These are phyloP conservation scores for Aspergillus neoniger DNA, from an alignment of 2,329 filamentous ascomycete species.

Conservation along the genomic window DNA sequence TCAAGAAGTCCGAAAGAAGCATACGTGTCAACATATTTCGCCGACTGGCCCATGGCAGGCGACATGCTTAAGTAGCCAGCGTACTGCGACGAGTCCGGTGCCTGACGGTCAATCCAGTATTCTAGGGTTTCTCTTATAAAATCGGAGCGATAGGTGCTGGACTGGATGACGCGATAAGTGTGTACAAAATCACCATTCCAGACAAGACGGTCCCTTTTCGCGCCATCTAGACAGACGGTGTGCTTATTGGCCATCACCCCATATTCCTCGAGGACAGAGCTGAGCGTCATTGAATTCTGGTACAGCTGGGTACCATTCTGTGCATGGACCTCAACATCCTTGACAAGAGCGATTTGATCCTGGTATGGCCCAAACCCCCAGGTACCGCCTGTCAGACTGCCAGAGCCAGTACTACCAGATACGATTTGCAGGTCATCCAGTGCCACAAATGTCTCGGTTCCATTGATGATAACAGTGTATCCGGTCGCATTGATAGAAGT, in stretches of 20 bases:
- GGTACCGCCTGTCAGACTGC: slow-evolving; percentile 5
- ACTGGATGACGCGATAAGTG: slow-evolving; percentile 19
- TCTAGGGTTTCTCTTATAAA: slow-evolving; percentile 15
- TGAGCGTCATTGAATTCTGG: slow-evolving; percentile 11
- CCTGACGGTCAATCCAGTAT: slow-evolving; percentile 18
- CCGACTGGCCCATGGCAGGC: slow-evolving; percentile 16
- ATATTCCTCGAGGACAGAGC: slow-evolving; percentile 16
- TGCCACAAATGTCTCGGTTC: neutral
- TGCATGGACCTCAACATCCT: slow-evolving; percentile 15
- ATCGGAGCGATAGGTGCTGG: slow-evolving; percentile 18
- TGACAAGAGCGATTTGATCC: slow-evolving; percentile 20
- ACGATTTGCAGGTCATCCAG: neutral
- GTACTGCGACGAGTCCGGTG: slow-evolving; percentile 7
- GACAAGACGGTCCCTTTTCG: slow-evolving; percentile 58
- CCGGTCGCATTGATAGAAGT: slow-evolving; percentile 1
- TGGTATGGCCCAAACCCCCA: slow-evolving; percentile 23
- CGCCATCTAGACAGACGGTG: slow-evolving; percentile 50
- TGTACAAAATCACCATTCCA: slow-evolving; percentile 25
- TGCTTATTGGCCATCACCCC: slow-evolving; percentile 29
- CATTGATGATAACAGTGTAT: neutral
- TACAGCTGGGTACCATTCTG: slow-evolving; percentile 20
- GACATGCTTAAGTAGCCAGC: slow-evolving; percentile 15
- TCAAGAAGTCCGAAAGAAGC: slow-evolving; percentile 17
- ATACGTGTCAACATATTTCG: slow-evolving; percentile 12
- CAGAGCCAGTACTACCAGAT: neutral